Base-by-base conservation (phyloP, 1,284 basidiomycete species). In the Pascua guehoae region DNA sequence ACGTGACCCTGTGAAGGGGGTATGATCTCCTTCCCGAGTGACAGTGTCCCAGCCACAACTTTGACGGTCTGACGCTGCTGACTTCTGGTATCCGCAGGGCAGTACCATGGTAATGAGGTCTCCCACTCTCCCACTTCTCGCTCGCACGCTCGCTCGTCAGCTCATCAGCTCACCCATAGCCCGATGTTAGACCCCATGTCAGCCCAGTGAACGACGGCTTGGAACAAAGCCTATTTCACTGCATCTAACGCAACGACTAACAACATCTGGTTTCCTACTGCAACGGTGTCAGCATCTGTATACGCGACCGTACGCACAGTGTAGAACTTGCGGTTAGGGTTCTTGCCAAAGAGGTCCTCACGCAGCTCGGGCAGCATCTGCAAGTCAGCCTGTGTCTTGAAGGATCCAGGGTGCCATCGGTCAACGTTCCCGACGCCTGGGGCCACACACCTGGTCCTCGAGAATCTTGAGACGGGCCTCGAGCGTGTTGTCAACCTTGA, bases 291-390 rank as follows among this genome's bases (percentile, higher is more conserved):
- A 57, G 56, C 53, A 9, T 32, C 36, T n/a, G 12, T 39, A 36
- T 11, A 24, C 7, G 17, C 10, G 18, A 17, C 8, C 14, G 36
- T 18, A 72, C 76, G 69, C 57, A 78, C 76, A 49, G 72, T 86
- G 78, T 85, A 88, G 81, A 91, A 91, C 74, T 89, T 91, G 72
- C 90, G 85, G 80, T 91, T 93, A 71, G 84, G 82, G 74, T 93
- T 93, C 45, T 83, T 78, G 41, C 91, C 91, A 67, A 93, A 95
- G 46, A 95, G 80, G 67, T 91, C 87, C 65, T 81, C 82, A 66
- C 92, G 82, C 66, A 95, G 89, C 78, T 94, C 91, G 1, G 91
- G 92, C 44, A 95, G 80, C 92, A 94, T 94, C 89, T 92, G 60
- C 3, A 49, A 12, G 47, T n/a, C 49, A 54, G 41, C 37, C 3